A percentile compares a stretch with the other conserved stretches of the same genome.
Conservation (phyloP, 805 yeast genomes). For the Wickerhamomyces xylosicus region DNA sequence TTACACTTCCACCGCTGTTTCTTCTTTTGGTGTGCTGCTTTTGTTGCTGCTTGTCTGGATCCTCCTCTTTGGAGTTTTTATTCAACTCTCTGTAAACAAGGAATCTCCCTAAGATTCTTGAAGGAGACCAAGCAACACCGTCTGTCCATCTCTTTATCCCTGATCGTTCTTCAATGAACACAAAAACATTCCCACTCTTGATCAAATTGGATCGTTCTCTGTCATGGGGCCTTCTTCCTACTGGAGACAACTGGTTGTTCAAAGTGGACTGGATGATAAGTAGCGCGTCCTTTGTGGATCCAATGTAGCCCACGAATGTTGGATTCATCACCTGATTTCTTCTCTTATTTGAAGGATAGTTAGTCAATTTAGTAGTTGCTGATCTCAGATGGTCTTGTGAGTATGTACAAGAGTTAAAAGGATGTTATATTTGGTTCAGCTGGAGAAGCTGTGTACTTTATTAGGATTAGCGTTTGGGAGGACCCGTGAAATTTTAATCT, state of each 20-base stretch:
- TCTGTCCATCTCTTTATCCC: constrained; percentile 95
- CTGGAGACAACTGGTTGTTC: constrained; percentile 45
- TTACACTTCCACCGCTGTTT: constrained; percentile 1
- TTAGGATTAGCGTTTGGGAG: too few relatives aligned
- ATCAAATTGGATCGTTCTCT: constrained; percentile 59
- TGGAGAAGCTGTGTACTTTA: too few relatives aligned
- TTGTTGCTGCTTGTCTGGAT: constrained; percentile 2
- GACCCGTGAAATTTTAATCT: too few relatives aligned
- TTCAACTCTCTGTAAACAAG: constrained; percentile 70
- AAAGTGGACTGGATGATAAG: constrained; percentile 72
- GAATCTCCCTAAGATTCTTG: constrained; percentile 78
- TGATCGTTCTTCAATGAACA: constrained; percentile 71
- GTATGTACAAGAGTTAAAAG: too few relatives aligned
- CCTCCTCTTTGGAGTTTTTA: constrained; percentile 22
- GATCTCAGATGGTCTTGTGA: too few relatives aligned
- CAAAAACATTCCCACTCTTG: constrained; percentile 70
- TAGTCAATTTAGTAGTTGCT: too few relatives aligned
- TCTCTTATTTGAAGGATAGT: too few relatives aligned
- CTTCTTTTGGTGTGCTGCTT: neutral
- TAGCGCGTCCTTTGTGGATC: constrained; percentile 76
- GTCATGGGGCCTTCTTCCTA: constrained; percentile 76
- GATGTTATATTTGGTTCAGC: too few relatives aligned
- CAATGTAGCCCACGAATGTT: constrained; percentile 45
- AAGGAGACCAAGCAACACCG: constrained; percentile 91
- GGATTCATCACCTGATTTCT: constrained; percentile 17